A percentile compares a stretch with the other conserved stretches of the same genome.
phyloP scores from a whole-genome alignment of 202 grass and related monocot species.

The Zoysia matrella region DNA sequence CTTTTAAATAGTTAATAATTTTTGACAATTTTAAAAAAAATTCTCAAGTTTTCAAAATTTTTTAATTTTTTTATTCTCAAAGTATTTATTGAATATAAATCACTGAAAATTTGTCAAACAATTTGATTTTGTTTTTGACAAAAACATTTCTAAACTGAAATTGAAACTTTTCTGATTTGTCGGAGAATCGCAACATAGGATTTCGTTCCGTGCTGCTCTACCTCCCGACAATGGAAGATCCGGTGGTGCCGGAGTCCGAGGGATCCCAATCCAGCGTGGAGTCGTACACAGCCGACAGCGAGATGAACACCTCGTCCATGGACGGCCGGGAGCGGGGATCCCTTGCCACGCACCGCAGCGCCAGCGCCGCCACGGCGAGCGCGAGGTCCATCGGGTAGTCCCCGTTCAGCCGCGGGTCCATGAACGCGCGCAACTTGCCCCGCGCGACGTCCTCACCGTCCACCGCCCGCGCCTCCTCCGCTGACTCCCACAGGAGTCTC shows the following conservation, averaged over 20 bases:
- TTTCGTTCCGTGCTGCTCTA: slow-evolving; percentile 2
- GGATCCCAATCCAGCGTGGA: slow-evolving; percentile 77
- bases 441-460: slow-evolving; percentile 54
- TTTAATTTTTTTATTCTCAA: too few relatives aligned
- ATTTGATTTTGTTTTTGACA: too few relatives aligned
- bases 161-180: too few relatives aligned
- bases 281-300: slow-evolving; percentile 72
- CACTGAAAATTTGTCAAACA: too few relatives aligned
- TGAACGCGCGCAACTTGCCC: slow-evolving; percentile 60
- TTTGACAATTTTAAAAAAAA: too few relatives aligned
- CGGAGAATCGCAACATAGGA: too few relatives aligned
- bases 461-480: slow-evolving; percentile 41
- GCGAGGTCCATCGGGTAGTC: slow-evolving; percentile 82
- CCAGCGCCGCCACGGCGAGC: slow-evolving; percentile 66
- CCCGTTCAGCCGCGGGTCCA: slow-evolving; percentile 54
- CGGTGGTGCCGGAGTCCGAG: slow-evolving; percentile 54
- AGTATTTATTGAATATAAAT: too few relatives aligned
- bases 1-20: too few relatives aligned
- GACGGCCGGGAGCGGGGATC: slow-evolving; percentile 54
- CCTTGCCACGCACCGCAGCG: slow-evolving; percentile 63
- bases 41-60: too few relatives aligned
- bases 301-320: slow-evolving; percentile 64
- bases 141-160: too few relatives aligned
- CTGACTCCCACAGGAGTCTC: slow-evolving; percentile 51
- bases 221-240: slow-evolving; percentile 49